Evolutionary conservation across 2,329 filamentous ascomycete species (phyloP).

Genomic region (Talaromyces sp.): DNA sequence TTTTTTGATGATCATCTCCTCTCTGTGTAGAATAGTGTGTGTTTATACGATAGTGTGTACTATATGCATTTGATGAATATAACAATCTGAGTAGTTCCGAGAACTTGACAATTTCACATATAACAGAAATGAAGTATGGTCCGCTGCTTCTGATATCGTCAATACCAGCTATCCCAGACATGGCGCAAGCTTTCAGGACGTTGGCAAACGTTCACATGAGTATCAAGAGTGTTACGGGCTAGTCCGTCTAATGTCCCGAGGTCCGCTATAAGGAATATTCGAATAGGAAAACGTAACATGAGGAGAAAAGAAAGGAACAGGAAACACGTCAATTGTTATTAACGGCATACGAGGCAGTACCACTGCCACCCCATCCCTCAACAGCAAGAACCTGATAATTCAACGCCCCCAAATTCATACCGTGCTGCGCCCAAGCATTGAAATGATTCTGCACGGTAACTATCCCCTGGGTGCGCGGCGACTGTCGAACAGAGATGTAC

Average conservation of each 20-base stretch:
- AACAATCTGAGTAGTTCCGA: too few species aligned
- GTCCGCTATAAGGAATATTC: too few species aligned
- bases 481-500: constrained; percentile 39
- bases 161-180: too few species aligned
- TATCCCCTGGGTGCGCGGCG: constrained; percentile 31
- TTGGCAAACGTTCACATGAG: too few species aligned
- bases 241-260: too few species aligned
- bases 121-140: too few species aligned
- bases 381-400: constrained; percentile 42
- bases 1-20: constrained; percentile 43
- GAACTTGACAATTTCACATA: too few species aligned
- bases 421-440: constrained; percentile 30
- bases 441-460: constrained; percentile 37
- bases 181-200: too few species aligned
- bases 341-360: constrained; percentile 6
- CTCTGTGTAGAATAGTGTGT: not conserved
- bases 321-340: not conserved
- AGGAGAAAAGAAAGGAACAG: too few species aligned
- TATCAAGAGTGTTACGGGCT: too few species aligned
- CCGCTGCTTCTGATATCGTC: too few species aligned
- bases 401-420: constrained; percentile 30
- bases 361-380: constrained; percentile 25
- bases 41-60: constrained; percentile 1
- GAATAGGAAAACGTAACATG: too few species aligned
- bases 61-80: not conserved